Evolutionary conservation across 768 basidiomycete species (phyloP), one percentile per base, ranked within the genome.

Genomic region (Brasilioporus rufonigricans): DNA sequence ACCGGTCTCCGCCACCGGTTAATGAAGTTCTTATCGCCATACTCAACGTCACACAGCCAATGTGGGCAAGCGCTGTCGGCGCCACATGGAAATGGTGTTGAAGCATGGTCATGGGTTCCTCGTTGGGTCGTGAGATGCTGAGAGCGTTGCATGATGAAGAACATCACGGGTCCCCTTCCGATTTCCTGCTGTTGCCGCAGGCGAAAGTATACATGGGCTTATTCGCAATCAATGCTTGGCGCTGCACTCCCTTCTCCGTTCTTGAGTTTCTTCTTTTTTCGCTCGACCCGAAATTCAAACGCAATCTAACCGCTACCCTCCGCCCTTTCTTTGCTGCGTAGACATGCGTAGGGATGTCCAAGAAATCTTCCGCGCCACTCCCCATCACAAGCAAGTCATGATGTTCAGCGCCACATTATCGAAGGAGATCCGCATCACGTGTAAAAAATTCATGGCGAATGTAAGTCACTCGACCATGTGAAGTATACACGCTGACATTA

Each of bases 261-360:
- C 67, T 67, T 75, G 73, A 76, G 75, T 77, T 68, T 76, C 65
- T 77, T 73, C 73, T 80, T 71, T 79, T 75, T 71, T 80, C 77
- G 72, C 76, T 71, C 76, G 68, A 71, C 71, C 57, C 63, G 71
- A 71, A 77, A 76, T 76, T 76, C 79, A 68, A 72, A 68, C 69
- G 73, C 75, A 79, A 58, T 85, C 84, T 87, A 81, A 86, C 84
- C 70, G 71, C 82, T 78, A 80, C 81, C 55, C 56, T 33, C 47
- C 81, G 77, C 77, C 79, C 78, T 80, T 75, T 84, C 52, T 68
- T 71, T 71, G 29, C 66, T 61, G 56, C 70, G 60, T 68, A 99
- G 97, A 98, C 87, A 99, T 99, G 97, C 96, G 97, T 78, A 93
- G 97, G 70, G 97, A 99, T 72, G 96, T 99, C 61, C 97, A 99